These are phyloP conservation scores for Penstemon eatonii DNA, from an alignment of 257 asterid genomes.

Conservation along the genomic window DNA sequence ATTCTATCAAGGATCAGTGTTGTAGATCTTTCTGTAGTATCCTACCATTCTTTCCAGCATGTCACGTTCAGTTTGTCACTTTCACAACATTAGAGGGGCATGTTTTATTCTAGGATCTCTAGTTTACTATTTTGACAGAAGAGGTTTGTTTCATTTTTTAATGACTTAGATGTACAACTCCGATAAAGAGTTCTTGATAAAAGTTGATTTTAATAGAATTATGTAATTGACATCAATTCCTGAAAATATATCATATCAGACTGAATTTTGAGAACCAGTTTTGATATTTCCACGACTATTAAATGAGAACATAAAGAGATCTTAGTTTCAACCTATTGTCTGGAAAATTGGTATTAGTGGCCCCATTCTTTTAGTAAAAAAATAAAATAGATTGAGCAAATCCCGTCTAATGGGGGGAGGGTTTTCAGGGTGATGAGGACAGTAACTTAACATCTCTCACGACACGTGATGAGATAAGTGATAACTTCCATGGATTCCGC, in stretches of 20 bases:
- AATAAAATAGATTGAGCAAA: constrained; percentile 5
- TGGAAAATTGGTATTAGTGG: not conserved
- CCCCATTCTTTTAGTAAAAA: not conserved
- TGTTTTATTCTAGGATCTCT: too few relatives aligned
- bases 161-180: not conserved
- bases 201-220: not conserved
- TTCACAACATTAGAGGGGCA: too few relatives aligned
- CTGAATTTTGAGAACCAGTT: too few relatives aligned
- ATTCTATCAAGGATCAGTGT: too few relatives aligned
- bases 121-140: too few relatives aligned
- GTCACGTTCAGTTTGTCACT: too few relatives aligned
- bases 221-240: not conserved
- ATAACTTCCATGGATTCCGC: not conserved
- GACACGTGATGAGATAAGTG: not conserved
- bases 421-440: not conserved
- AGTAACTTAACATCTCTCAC: not conserved
- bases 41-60: too few relatives aligned
- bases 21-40: too few relatives aligned
- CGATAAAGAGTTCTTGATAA: constrained; percentile 1
- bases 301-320: not conserved
- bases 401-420: not conserved
- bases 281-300: too few relatives aligned
- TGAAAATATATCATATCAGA: not conserved
- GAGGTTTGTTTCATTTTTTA: too few relatives aligned
- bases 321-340: not conserved